These are phyloP conservation scores for Candolleomyces aberdarensis DNA, from an alignment of 768 basidiomycete genomes.

Conservation along the genomic window DNA sequence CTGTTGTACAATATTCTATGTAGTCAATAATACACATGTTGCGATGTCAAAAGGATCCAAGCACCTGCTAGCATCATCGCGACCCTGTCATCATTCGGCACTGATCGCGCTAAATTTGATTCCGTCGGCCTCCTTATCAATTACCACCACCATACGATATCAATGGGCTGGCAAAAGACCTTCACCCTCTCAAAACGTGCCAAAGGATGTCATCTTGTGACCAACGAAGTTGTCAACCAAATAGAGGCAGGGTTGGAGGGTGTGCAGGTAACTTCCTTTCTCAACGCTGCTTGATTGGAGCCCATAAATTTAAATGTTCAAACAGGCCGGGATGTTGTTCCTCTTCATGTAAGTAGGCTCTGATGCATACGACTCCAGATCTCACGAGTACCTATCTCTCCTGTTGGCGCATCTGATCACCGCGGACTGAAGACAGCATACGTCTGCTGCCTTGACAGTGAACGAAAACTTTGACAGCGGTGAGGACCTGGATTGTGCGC, in stretches of 20 bases:
- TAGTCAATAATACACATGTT: background rate
- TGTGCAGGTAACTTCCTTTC: conserved; percentile 47
- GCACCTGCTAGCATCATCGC: background rate
- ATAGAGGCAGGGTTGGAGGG: conserved; percentile 67
- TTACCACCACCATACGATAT: background rate
- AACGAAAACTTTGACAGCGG: conserved; percentile 91
- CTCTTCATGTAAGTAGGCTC: conserved; percentile 70
- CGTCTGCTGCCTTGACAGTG: conserved; percentile 73
- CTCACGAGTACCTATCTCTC: background rate
- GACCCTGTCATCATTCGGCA: background rate
- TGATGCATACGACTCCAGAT: background rate
- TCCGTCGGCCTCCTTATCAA: background rate
- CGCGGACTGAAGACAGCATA: conserved; percentile 45
- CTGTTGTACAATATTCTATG: background rate
- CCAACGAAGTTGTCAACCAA: conserved; percentile 64
- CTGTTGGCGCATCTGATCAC: background rate
- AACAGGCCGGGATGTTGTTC: conserved; percentile 81
- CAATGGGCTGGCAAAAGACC: conserved; percentile 89
- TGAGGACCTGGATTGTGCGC: conserved; percentile 21
- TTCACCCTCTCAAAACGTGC: conserved; percentile 56
- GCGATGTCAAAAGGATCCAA: too few relatives aligned
- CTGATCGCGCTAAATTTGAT: too few relatives aligned
- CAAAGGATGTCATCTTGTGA: conserved; percentile 82
- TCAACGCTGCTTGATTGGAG: background rate
- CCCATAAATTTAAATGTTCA: background rate